Conservation (phyloP, 345 rosid species). For the thale cress (Arabidopsis thaliana) region DNA sequence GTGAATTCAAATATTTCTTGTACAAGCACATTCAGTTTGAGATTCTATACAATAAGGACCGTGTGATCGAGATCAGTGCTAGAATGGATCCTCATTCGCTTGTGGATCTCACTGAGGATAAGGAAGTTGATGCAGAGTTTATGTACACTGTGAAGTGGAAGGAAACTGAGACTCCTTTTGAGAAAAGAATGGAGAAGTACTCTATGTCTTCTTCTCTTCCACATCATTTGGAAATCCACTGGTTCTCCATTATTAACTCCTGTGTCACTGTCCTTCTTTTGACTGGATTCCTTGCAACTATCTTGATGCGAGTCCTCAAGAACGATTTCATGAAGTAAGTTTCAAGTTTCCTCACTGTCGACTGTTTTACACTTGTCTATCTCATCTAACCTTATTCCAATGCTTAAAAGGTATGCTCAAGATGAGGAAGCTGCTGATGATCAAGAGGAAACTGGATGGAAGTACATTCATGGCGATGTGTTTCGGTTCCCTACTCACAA, state of each 20-base stretch:
- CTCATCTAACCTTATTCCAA: conserved; percentile 8
- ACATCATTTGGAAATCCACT: conserved; percentile 90
- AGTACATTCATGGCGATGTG: conserved; percentile 86
- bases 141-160: conserved; percentile 91
- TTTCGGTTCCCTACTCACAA: conserved; percentile 76
- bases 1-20: conserved; percentile 68
- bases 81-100: conserved; percentile 76
- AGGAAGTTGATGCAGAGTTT: conserved; percentile 77
- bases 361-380: not conserved
- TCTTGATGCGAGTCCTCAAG: conserved; percentile 92
- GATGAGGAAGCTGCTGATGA: conserved; percentile 90
- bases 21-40: conserved; percentile 82
- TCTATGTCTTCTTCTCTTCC: conserved; percentile 86
- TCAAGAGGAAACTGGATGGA: conserved; percentile 95
- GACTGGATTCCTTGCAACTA: conserved; percentile 93
- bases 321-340: conserved; percentile 93
- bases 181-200: conserved; percentile 92
- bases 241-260: conserved; percentile 94
- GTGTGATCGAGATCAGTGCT: conserved; percentile 74
- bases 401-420: conserved; percentile 64
- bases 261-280: conserved; percentile 90
- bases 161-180: conserved; percentile 79
- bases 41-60: conserved; percentile 75
- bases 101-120: conserved; percentile 82
- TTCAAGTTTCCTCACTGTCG: not conserved